phyloP scores from a whole-genome alignment of 108 stramenopile species.

The Conticribra weissflogii region DNA sequence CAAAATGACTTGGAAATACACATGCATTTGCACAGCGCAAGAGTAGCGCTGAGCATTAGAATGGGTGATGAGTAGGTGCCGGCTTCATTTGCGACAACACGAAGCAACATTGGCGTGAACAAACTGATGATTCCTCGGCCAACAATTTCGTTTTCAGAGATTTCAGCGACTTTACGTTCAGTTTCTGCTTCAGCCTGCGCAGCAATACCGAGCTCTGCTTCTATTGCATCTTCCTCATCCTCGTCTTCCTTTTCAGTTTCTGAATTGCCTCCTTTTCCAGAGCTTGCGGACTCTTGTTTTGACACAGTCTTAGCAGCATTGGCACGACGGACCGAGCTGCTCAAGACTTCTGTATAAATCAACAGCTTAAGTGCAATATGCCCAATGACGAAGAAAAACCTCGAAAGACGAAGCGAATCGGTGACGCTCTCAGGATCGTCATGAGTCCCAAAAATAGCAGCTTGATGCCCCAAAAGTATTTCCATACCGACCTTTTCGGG shows the following conservation, averaged over 20 bases:
- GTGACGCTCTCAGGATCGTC: slow-evolving; percentile 30
- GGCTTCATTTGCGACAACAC: slow-evolving; percentile 86
- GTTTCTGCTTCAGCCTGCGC: slow-evolving; percentile 86
- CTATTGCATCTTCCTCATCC: slow-evolving; percentile 75
- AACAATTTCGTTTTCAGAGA: slow-evolving; percentile 92
- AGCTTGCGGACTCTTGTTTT: slow-evolving; percentile 79
- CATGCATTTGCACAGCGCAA: slow-evolving; percentile 94
- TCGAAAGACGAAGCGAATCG: slow-evolving; percentile 77
- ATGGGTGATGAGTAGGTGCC: slow-evolving; percentile 66
- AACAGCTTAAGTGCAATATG: slow-evolving; percentile 93
- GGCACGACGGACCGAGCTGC: slow-evolving; percentile 76
- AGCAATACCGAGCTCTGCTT: slow-evolving; percentile 87
- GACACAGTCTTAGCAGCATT: slow-evolving; percentile 74
- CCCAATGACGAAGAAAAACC: slow-evolving; percentile 96
- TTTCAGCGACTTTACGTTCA: slow-evolving; percentile 79
- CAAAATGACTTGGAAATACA: slow-evolving; percentile 91
- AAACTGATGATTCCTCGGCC: slow-evolving; percentile 82
- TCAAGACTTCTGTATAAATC: slow-evolving; percentile 90
- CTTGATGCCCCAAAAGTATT: slow-evolving; percentile 79
- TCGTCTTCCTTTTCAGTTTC: slow-evolving; percentile 23
- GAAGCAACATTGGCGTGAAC: slow-evolving; percentile 84
- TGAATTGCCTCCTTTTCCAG: slow-evolving; percentile 26
- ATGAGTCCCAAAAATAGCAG: slow-evolving; percentile 36
- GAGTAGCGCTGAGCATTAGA: slow-evolving; percentile 81
- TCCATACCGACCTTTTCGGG: slow-evolving; percentile 76